phyloP scores from a whole-genome alignment of 2,329 filamentous ascomycete genomes.

The Verticillium nonalfalfae region DNA sequence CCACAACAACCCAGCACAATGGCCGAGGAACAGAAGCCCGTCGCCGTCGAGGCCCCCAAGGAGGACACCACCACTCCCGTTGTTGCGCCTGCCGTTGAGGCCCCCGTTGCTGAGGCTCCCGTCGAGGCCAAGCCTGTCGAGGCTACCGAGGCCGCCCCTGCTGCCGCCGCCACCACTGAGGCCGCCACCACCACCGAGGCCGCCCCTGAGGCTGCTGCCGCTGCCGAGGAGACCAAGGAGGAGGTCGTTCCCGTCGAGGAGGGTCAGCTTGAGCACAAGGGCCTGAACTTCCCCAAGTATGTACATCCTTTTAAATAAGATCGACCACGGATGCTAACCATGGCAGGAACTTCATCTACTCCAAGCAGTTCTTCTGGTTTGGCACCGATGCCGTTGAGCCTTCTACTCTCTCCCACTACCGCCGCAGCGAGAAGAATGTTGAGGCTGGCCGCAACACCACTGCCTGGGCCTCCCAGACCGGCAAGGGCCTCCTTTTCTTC shows the following conservation, averaged over 20 bases:
- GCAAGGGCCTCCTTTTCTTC: slow-evolving; percentile 91
- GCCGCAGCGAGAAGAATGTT: slow-evolving; percentile 82
- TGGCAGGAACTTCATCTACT: slow-evolving; percentile 74
- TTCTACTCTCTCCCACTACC: slow-evolving; percentile 69
- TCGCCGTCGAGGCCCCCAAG: slow-evolving; percentile 52
- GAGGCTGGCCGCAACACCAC: slow-evolving; percentile 69
- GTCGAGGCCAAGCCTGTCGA: slow-evolving; percentile 26
- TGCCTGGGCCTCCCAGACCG: slow-evolving; percentile 88
- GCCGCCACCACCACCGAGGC: slow-evolving; percentile 29
- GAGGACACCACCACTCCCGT: slow-evolving; percentile 37
- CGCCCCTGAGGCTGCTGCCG: slow-evolving; percentile 20
- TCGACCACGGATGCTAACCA: slow-evolving; percentile 14
- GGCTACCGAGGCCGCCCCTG: slow-evolving; percentile 24
- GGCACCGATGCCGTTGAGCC: slow-evolving; percentile 65
- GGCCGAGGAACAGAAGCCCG: slow-evolving; percentile 69
- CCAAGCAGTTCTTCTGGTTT: slow-evolving; percentile 93
- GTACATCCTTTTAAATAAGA: slow-evolving; percentile 21
- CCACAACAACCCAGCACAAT: slow-evolving; percentile 43
- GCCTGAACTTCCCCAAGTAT: slow-evolving; percentile 80
- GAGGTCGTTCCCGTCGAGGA: slow-evolving; percentile 69
- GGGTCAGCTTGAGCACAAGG: slow-evolving; percentile 86
- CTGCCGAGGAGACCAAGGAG: slow-evolving; percentile 36
- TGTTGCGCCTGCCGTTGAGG: slow-evolving; percentile 24
- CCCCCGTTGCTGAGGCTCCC: slow-evolving; percentile 27
- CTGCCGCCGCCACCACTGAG: slow-evolving; percentile 21